phyloP scores from a whole-genome alignment of 2,329 filamentous ascomycete species.

The Hymenoscyphus linearis region DNA sequence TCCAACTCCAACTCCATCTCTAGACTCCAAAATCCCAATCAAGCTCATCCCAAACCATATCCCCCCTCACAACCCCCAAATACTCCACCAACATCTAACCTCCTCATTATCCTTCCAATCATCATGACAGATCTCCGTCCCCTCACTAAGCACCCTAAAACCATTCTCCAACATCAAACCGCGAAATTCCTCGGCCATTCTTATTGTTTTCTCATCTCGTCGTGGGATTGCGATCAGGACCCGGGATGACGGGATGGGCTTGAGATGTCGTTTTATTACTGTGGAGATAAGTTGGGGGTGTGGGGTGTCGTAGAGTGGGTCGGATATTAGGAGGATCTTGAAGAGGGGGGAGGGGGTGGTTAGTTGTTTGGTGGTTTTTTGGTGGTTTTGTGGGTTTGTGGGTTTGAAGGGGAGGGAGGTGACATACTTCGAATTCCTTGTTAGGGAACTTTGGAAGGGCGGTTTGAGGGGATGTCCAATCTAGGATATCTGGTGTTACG shows the following conservation, averaged over 20 bases:
- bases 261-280: constrained; percentile 65
- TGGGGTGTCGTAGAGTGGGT: constrained; percentile 77
- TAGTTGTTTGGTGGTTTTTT: too few species aligned
- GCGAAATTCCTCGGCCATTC: constrained; percentile 59
- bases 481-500: constrained; percentile 58
- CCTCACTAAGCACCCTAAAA: constrained; percentile 52
- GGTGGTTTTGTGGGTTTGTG: too few species aligned
- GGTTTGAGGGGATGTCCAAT: constrained; percentile 35
- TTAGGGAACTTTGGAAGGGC: constrained; percentile 32
- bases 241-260: constrained; percentile 49
- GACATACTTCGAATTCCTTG: constrained; percentile 31
- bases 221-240: constrained; percentile 78
- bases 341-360: neutral
- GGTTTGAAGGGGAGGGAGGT: neutral
- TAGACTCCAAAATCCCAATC: too few species aligned
- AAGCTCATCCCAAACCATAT: too few species aligned
- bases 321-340: constrained; percentile 72
- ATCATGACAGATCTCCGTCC: constrained; percentile 60
- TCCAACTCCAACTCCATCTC: too few species aligned
- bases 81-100: constrained; percentile 10
- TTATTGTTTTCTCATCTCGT: constrained; percentile 60
- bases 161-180: constrained; percentile 52
- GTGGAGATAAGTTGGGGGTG: constrained; percentile 64
- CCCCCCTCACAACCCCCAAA: too few species aligned
- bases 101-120: constrained; percentile 51